These are phyloP conservation scores for Leccinum variicolor DNA, from an alignment of 768 basidiomycete species.

Conservation along the genomic window DNA sequence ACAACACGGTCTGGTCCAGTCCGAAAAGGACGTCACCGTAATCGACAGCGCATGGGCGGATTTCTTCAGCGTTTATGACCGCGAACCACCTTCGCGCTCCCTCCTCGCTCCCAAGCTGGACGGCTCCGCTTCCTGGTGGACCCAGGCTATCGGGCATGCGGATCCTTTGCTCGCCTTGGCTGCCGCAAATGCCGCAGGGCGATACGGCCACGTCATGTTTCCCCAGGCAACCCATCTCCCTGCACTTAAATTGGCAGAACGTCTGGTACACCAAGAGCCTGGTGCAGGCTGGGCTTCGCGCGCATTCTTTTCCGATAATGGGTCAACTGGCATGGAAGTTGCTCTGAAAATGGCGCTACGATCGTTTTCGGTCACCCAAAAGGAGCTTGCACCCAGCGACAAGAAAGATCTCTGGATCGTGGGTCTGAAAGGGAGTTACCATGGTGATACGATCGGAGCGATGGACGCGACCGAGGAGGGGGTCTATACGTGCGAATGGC, in stretches of 20 bases:
- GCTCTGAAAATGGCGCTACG: slow-evolving; percentile 95
- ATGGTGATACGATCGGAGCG: slow-evolving; percentile 95
- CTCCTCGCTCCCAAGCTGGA: slow-evolving; percentile 69
- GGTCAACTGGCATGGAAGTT: slow-evolving; percentile 96
- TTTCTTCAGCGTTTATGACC: slow-evolving; percentile 73
- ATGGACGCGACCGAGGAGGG: slow-evolving; percentile 96
- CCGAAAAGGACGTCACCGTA: slow-evolving; percentile 74
- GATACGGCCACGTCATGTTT: slow-evolving; percentile 97
- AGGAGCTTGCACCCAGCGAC: slow-evolving; percentile 32
- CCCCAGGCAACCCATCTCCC: slow-evolving; percentile 86
- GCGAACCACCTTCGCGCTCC: slow-evolving; percentile 28
- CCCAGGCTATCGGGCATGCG: slow-evolving; percentile 86
- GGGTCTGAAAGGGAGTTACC: slow-evolving; percentile 90
- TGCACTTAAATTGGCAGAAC: slow-evolving; percentile 80
- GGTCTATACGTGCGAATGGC: slow-evolving; percentile 95
- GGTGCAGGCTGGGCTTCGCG: slow-evolving; percentile 89
- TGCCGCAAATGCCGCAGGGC: slow-evolving; percentile 84
- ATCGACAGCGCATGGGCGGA: slow-evolving; percentile 90
- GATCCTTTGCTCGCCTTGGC: slow-evolving; percentile 75
- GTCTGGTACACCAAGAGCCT: slow-evolving; percentile 68
- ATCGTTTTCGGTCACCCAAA: slow-evolving; percentile 46
- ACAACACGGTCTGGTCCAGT: slow-evolving; percentile 74
- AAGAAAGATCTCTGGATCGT: slow-evolving; percentile 67
- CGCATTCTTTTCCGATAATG: slow-evolving; percentile 93
- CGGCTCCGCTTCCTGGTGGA: slow-evolving; percentile 98